These are phyloP conservation scores for Phialophora macrospora DNA, from an alignment of 2,329 filamentous ascomycete genomes.

Conservation along the genomic window DNA sequence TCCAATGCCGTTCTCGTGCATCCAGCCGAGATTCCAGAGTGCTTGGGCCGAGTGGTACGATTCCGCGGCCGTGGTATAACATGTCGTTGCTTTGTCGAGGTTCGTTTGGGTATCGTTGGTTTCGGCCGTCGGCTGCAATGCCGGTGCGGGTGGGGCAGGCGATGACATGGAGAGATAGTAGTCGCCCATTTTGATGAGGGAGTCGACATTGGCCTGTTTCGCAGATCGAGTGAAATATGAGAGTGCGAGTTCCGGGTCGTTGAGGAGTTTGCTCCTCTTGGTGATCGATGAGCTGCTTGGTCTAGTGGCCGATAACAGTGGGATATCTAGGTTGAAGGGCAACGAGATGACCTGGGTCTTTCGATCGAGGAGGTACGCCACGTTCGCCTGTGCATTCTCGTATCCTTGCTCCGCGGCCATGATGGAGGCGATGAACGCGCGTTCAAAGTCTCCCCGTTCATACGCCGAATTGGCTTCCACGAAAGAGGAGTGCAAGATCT, in stretches of 20 bases:
- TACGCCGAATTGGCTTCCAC: slow-evolving; percentile 82
- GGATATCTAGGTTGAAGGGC: slow-evolving; percentile 49
- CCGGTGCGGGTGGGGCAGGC: neutral
- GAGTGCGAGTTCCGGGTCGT: slow-evolving; percentile 69
- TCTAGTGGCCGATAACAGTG: slow-evolving; percentile 55
- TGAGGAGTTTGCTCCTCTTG: slow-evolving; percentile 56
- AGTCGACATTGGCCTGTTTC: slow-evolving; percentile 89
- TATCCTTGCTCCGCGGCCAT: slow-evolving; percentile 93
- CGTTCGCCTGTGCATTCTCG: slow-evolving; percentile 85
- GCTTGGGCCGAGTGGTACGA: slow-evolving; percentile 92
- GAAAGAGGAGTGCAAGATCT: slow-evolving; percentile 76
- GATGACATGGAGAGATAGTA: slow-evolving; percentile 72
- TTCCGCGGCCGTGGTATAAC: slow-evolving; percentile 90
- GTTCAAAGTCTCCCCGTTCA: slow-evolving; percentile 75
- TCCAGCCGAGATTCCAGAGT: slow-evolving; percentile 97
- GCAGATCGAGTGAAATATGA: slow-evolving; percentile 96
- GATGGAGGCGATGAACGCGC: slow-evolving; percentile 79
- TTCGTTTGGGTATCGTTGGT: slow-evolving; percentile 53
- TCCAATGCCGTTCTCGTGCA: slow-evolving; percentile 91
- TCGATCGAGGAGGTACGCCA: slow-evolving; percentile 83
- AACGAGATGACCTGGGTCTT: slow-evolving; percentile 66
- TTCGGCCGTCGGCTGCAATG: slow-evolving; percentile 2
- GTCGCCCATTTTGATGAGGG: slow-evolving; percentile 96
- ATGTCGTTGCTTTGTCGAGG: slow-evolving; percentile 84
- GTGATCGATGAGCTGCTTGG: slow-evolving; percentile 42